phyloP scores from a whole-genome alignment of 768 basidiomycete species.

The Mycena crocata region DNA sequence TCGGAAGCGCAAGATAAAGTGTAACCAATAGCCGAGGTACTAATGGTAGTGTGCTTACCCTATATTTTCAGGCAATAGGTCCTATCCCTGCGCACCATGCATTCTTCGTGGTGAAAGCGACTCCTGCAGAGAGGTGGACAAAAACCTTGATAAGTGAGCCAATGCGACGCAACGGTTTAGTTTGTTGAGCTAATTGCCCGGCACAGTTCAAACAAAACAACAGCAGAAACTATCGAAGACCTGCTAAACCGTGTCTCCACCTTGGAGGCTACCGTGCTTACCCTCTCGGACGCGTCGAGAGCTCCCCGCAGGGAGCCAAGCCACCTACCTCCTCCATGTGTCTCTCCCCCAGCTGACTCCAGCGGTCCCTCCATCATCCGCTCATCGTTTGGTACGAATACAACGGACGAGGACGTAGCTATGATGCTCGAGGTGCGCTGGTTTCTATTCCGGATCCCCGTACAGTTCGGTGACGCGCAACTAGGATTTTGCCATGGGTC shows the following conservation, averaged over 20 bases:
- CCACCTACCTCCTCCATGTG: constrained; percentile 20
- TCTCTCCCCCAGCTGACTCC: constrained; percentile 4
- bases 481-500: constrained; percentile 24
- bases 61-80: constrained; percentile 36
- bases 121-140: constrained; percentile 41
- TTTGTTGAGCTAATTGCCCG: not conserved
- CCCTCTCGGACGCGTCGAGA: constrained; percentile 31
- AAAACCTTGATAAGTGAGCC: constrained; percentile 32
- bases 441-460: constrained; percentile 5
- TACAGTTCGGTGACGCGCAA: not conserved
- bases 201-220: constrained; percentile 16
- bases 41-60: not conserved
- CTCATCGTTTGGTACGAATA: constrained; percentile 33
- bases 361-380: constrained; percentile 27
- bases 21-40: constrained; percentile 13
- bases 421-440: constrained; percentile 43
- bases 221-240: constrained; percentile 38
- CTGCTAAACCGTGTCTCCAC: constrained; percentile 39
- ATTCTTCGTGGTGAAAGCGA: constrained; percentile 41
- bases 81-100: constrained; percentile 43
- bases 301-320: constrained; percentile 2
- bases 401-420: constrained; percentile 40
- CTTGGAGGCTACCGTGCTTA: constrained; percentile 38
- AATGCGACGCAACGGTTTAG: not conserved
- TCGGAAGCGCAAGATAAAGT: constrained; percentile 46